phyloP scores from a whole-genome alignment of 768 basidiomycete genomes.

The Boletus tomentosulus region DNA sequence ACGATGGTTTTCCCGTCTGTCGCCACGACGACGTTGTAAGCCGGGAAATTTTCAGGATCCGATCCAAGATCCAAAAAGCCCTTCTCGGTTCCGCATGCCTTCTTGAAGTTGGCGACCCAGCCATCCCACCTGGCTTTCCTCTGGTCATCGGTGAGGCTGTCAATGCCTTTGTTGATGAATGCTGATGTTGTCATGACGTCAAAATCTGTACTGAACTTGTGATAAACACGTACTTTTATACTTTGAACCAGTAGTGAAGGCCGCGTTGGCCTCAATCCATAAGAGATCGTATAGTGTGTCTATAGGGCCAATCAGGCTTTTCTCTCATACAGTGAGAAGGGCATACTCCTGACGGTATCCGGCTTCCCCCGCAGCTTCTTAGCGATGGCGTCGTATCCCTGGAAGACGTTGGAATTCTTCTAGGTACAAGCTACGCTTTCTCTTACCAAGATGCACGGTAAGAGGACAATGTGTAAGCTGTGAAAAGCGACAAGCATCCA shows the following conservation, averaged over 20 bases:
- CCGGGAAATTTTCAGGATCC: background rate
- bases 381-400: background rate
- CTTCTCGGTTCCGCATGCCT: background rate
- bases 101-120: background rate
- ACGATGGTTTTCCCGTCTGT: background rate
- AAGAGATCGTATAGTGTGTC: background rate
- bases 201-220: background rate
- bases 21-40: background rate
- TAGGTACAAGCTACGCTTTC: background rate
- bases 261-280: background rate
- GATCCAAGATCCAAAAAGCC: background rate
- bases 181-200: background rate
- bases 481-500: background rate
- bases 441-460: background rate
- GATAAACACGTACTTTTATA: background rate
- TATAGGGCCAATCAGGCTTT: background rate
- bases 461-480: background rate
- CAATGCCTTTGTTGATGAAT: background rate
- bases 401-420: background rate
- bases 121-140: background rate
- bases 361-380: background rate
- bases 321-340: background rate
- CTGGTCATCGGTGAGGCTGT: background rate
- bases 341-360: background rate
- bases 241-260: background rate